Conservation (phyloP, 2,329 filamentous ascomycete genomes). For the Penicillium sclerotigenum region DNA sequence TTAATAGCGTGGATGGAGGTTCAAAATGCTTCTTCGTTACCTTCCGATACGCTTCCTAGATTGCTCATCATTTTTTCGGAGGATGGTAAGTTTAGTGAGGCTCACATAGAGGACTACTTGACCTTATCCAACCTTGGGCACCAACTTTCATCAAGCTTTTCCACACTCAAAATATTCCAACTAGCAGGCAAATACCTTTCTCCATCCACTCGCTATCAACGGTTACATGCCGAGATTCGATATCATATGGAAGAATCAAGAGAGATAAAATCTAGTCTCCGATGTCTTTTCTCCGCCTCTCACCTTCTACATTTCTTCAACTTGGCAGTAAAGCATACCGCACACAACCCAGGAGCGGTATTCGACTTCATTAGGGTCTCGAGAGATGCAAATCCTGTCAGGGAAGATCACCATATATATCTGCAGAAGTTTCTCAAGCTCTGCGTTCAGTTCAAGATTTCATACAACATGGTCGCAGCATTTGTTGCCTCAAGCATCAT, state of each 20-base stretch:
- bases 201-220: slow-evolving; percentile 4
- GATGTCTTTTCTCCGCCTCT: neutral
- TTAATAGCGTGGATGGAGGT: slow-evolving; percentile 7
- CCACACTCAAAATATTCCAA: slow-evolving; percentile 3
- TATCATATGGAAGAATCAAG: neutral
- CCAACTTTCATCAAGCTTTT: slow-evolving; percentile 5
- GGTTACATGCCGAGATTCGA: slow-evolving; percentile 4
- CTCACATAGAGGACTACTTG: neutral
- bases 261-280: neutral
- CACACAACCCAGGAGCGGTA: neutral
- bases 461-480: slow-evolving; percentile 1
- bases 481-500: slow-evolving; percentile 9
- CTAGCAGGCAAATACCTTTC: slow-evolving; percentile 9
- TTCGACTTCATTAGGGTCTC: neutral
- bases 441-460: neutral
- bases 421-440: slow-evolving; percentile 7
- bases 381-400: neutral
- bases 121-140: neutral
- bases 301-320: neutral
- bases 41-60: slow-evolving; percentile 1
- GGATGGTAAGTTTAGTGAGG: neutral
- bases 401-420: slow-evolving; percentile 4
- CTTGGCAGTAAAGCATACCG: neutral
- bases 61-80: slow-evolving; percentile 11
- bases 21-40: slow-evolving; percentile 1